A percentile compares a stretch with the other conserved stretches of the same genome.
phyloP scores from a whole-genome alignment of 1,284 basidiomycete species.

The Puccinia novopanici region DNA sequence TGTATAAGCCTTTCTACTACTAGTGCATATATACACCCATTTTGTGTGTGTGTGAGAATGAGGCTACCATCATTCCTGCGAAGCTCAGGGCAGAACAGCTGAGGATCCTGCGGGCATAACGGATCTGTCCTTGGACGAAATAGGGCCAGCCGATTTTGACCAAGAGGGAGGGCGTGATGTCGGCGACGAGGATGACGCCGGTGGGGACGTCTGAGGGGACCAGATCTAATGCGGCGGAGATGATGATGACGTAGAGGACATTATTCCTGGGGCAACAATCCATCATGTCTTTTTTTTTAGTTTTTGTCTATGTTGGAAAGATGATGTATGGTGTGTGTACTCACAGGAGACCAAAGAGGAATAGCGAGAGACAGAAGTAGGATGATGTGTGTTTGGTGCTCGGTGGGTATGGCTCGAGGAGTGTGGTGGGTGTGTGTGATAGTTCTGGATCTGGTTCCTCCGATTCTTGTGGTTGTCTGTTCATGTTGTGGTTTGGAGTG shows the following conservation, averaged over 20 bases:
- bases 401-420: background rate
- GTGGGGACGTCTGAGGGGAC: constrained; percentile 85
- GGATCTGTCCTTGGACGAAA: constrained; percentile 73
- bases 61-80: constrained; percentile 56
- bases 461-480: too few relatives aligned
- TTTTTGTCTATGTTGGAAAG: background rate
- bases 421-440: background rate
- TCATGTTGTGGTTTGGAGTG: background rate
- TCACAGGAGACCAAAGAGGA: constrained; percentile 33
- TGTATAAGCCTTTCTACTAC: background rate
- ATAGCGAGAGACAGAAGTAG: background rate
- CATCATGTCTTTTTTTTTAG: background rate
- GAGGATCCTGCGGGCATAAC: constrained; percentile 72
- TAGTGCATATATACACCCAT: too few relatives aligned
- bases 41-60: too few relatives aligned
- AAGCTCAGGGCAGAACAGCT: constrained; percentile 65
- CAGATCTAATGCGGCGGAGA: constrained; percentile 90
- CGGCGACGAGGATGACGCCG: constrained; percentile 57
- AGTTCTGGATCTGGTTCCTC: too few relatives aligned
- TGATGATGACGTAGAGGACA: constrained; percentile 79
- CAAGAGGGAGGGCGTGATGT: constrained; percentile 60
- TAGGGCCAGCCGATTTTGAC: constrained; percentile 95
- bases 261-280: constrained; percentile 38
- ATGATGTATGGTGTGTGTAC: background rate
- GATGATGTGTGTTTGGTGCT: background rate